Evolutionary conservation across 202 grass and related monocot species (phyloP).

Genomic region (Brachypodium distachyon): DNA sequence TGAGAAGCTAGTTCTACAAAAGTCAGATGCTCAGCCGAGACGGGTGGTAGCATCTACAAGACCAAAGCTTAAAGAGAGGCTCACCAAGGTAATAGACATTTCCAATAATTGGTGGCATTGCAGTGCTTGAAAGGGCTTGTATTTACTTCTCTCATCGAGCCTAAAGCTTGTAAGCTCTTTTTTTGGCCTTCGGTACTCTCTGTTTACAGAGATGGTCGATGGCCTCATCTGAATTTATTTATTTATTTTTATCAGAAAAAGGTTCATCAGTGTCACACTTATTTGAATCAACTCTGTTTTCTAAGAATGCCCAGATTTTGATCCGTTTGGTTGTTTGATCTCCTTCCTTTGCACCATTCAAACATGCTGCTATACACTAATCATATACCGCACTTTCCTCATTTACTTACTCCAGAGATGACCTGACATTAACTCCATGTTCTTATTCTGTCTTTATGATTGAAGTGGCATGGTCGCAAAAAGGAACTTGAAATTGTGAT

Average conservation of each 20-base stretch:
- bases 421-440: background rate
- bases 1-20: slow-evolving; percentile 21
- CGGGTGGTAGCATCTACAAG: slow-evolving; percentile 23
- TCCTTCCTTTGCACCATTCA: background rate
- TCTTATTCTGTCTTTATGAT: background rate
- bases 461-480: slow-evolving; percentile 34
- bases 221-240: background rate
- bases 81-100: slow-evolving; percentile 60
- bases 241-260: background rate
- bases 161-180: background rate
- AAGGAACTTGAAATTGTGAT: slow-evolving; percentile 42
- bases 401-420: background rate
- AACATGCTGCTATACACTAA: background rate
- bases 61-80: slow-evolving; percentile 56
- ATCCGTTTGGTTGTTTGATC: background rate
- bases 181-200: background rate
- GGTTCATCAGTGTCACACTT: background rate
- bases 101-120: background rate
- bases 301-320: background rate
- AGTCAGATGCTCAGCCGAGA: slow-evolving; percentile 8
- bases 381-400: background rate
- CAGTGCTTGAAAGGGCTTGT: background rate
- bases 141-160: background rate
- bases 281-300: background rate
- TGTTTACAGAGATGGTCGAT: background rate